A percentile compares a stretch with the other conserved stretches of the same genome.
Conservation (phyloP, 2,329 filamentous ascomycete species). For the Lizonia empirigonia region DNA sequence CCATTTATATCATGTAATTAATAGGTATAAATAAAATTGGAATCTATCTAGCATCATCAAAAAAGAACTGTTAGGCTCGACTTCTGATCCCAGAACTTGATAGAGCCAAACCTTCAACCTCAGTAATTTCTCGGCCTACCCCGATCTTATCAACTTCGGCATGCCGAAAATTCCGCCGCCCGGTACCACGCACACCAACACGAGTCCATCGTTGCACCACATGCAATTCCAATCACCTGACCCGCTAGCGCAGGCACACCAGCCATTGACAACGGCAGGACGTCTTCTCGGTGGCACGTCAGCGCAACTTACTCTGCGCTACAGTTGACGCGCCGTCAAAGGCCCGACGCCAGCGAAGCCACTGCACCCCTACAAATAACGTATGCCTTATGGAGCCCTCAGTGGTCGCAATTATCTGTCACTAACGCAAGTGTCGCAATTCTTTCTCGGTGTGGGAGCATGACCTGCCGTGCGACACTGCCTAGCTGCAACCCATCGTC, state of each 20-base stretch:
- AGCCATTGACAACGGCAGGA: conserved; percentile 15
- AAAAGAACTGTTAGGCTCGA: no score
- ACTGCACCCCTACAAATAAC: conserved; percentile 1
- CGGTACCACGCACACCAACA: conserved; percentile 7
- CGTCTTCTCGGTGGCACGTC: conserved; percentile 15
- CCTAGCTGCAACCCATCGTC: background rate
- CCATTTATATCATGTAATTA: conserved; percentile 2
- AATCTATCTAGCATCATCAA: no score
- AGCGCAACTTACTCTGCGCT: conserved; percentile 11
- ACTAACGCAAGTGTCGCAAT: conserved; percentile 8
- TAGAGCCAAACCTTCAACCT: no score
- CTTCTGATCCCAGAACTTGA: no score
- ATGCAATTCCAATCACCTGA: conserved; percentile 18
- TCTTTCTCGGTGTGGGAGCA: background rate
- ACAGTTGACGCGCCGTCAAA: conserved; percentile 16
- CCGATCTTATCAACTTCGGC: background rate
- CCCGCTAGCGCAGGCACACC: conserved; percentile 16
- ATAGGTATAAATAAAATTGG: background rate
- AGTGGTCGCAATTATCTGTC: conserved; percentile 8
- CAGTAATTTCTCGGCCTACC: no score
- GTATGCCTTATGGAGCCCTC: conserved; percentile 1
- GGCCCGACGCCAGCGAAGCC: conserved; percentile 10
- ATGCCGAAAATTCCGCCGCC: background rate
- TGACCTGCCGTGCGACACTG: conserved; percentile 4
- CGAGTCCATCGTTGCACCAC: conserved; percentile 15